Evolutionary conservation across 1,139 yeast genomes (phyloP).

Genomic region (Debaryomycetaceae sp.): DNA sequence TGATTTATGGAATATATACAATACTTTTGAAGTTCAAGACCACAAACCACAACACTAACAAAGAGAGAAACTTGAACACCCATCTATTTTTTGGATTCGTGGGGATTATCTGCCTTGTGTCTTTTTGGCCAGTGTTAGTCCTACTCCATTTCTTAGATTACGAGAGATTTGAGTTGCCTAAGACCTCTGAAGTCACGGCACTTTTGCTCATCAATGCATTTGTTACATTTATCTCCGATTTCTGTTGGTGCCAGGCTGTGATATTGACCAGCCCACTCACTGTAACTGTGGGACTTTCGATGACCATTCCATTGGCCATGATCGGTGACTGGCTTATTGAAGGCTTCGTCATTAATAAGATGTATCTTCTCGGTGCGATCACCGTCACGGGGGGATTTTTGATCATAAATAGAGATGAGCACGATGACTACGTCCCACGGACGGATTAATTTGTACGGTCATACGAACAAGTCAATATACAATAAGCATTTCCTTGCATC

Average conservation of each 20-base stretch:
- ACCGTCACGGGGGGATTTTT: conserved; percentile 81
- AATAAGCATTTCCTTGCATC: neutral
- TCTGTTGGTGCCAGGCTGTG: conserved; percentile 95
- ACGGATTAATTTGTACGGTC: neutral
- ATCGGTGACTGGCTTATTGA: conserved; percentile 80
- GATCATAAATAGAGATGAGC: conserved; percentile 75
- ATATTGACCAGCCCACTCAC: conserved; percentile 88
- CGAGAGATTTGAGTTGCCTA: conserved; percentile 73
- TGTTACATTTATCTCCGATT: conserved; percentile 82
- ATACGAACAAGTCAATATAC: neutral
- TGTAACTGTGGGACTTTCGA: conserved; percentile 89
- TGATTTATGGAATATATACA: conserved; percentile 88
- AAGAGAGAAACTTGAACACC: conserved; percentile 75
- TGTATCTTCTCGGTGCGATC: conserved; percentile 75
- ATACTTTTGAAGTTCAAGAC: conserved; percentile 75
- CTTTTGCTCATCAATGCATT: conserved; percentile 64
- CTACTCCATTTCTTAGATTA: conserved; percentile 58
- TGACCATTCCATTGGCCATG: conserved; percentile 94
- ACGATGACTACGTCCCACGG: conserved; percentile 43
- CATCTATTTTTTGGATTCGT: conserved; percentile 92
- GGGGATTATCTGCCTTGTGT: conserved; percentile 71
- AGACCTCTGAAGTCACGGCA: conserved; percentile 45
- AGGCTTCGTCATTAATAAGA: conserved; percentile 53
- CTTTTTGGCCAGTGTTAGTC: conserved; percentile 82
- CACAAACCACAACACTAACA: conserved; percentile 37